Evolutionary conservation across 2,329 filamentous ascomycete species (phyloP).

Genomic region (Coniochaeta sp.): DNA sequence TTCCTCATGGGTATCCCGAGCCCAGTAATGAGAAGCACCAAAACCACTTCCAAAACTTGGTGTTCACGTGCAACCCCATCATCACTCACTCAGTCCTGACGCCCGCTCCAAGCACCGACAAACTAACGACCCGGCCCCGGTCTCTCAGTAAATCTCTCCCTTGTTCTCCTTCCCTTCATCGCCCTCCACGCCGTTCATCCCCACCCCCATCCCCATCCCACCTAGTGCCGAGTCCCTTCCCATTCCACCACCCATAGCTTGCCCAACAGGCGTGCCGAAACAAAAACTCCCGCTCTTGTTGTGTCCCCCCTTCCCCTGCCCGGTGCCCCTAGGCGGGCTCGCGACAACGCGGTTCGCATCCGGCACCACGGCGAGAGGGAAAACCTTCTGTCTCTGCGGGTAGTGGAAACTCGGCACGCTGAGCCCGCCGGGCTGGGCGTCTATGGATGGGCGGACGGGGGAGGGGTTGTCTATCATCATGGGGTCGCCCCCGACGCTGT

Average conservation of each 20-base stretch:
- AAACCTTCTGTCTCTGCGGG: constrained; percentile 17
- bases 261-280: neutral
- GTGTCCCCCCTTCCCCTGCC: neutral
- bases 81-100: too few relatives aligned
- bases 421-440: constrained; percentile 6
- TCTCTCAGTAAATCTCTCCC: too few relatives aligned
- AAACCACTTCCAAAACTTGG: too few relatives aligned
- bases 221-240: neutral
- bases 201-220: neutral
- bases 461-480: constrained; percentile 5
- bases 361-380: constrained; percentile 32
- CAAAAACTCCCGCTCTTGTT: neutral
- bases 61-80: too few relatives aligned
- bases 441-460: constrained; percentile 2
- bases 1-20: too few relatives aligned
- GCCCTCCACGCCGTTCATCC: too few relatives aligned
- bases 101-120: too few relatives aligned
- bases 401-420: constrained; percentile 21
- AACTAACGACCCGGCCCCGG: too few relatives aligned
- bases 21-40: too few relatives aligned
- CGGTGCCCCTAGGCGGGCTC: too few relatives aligned
- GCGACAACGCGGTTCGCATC: constrained; percentile 39
- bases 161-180: too few relatives aligned
- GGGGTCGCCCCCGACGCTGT: neutral
- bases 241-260: neutral